Evolutionary conservation across 2,329 filamentous ascomycete species (phyloP), one percentile per base, ranked within the genome.

Genomic region (Alternaria novae-zelandiae): DNA sequence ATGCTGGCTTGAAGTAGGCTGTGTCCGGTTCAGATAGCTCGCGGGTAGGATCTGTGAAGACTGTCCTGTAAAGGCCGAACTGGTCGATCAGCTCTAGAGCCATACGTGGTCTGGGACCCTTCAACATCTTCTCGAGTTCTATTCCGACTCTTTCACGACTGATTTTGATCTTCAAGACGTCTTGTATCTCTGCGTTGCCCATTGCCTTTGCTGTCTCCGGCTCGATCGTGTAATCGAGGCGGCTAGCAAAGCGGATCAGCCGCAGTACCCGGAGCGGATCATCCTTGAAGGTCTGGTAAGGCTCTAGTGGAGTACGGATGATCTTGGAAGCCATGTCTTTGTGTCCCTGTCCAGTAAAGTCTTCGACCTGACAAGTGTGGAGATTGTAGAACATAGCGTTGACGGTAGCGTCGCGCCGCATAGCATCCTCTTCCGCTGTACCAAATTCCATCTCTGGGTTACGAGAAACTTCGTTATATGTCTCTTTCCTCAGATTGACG

Each of bases 331-430:
- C 79, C 88, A 98, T 88, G 75, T 98, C 95, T 8, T 86, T 76
- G 36, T 96, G 82, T 0, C 96, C 95, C 43, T 79, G 81, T 8
- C 87, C 86, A 0, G 93, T 96, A 65, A 96, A 91, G 77, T 99
- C 96, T 79, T 98, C 95, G 36, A 98, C 87, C 62, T 86, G 73
- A 32, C 88, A 86, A 1, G 90, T 93, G 74, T 94, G 89, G 43
- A 99, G 83, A 72, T 98, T 98, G 84, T 96, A 98, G 82, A 98
- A 98, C 66, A 99, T 87, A 23, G 96, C 93, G 78, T 99, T 99
- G 65, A 98, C 89, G 0, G 94, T 97, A 21, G 95, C 94, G 83
- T 99, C 95, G 51, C 95, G 89, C 21, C 95, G 89, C 69, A 94
- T 78, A 3, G 95, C 95, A 80, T 99, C 95, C 79, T 99, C 94